Evolutionary conservation across 2,329 filamentous ascomycete genomes (phyloP).

Genomic region (Trichophyton verrucosum): DNA sequence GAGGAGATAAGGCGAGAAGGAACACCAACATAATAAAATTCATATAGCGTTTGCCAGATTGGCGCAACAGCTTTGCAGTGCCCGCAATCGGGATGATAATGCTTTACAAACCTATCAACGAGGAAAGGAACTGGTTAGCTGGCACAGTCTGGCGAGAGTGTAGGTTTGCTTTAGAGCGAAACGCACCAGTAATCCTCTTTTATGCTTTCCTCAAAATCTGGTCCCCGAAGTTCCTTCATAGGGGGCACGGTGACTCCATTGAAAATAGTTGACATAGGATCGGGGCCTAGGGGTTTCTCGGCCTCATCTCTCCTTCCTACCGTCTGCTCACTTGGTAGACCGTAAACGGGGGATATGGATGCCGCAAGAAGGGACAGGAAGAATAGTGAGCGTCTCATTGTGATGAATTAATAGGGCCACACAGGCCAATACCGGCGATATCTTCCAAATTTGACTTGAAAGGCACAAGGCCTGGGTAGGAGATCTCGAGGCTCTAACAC

Average conservation of each 20-base stretch:
- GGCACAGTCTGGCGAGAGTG: neutral
- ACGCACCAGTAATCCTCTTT: constrained; percentile 42
- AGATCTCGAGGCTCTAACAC: neutral
- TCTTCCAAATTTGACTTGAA: neutral
- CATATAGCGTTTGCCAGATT: constrained; percentile 81
- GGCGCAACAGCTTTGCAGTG: constrained; percentile 75
- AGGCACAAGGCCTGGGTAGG: neutral
- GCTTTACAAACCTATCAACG: constrained; percentile 39
- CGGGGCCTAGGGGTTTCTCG: constrained; percentile 13
- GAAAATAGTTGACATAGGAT: constrained; percentile 32
- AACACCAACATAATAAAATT: constrained; percentile 58
- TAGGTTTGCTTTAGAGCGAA: neutral
- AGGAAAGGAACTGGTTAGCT: neutral
- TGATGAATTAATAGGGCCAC: constrained; percentile 5
- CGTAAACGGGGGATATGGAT: constrained; percentile 6
- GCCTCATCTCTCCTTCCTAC: constrained; percentile 20
- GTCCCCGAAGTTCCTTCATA: constrained; percentile 37
- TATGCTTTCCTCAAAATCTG: constrained; percentile 37
- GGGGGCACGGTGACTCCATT: constrained; percentile 42
- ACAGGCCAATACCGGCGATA: constrained; percentile 6
- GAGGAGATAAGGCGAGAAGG: neutral
- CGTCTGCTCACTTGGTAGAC: constrained; percentile 11
- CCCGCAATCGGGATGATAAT: constrained; percentile 42
- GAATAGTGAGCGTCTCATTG: constrained; percentile 7
- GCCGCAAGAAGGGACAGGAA: constrained; percentile 8